Evolutionary conservation across 1,284 basidiomycete genomes (phyloP), one percentile per base, ranked within the genome.

Genomic region (Rhodotorula sp.): DNA sequence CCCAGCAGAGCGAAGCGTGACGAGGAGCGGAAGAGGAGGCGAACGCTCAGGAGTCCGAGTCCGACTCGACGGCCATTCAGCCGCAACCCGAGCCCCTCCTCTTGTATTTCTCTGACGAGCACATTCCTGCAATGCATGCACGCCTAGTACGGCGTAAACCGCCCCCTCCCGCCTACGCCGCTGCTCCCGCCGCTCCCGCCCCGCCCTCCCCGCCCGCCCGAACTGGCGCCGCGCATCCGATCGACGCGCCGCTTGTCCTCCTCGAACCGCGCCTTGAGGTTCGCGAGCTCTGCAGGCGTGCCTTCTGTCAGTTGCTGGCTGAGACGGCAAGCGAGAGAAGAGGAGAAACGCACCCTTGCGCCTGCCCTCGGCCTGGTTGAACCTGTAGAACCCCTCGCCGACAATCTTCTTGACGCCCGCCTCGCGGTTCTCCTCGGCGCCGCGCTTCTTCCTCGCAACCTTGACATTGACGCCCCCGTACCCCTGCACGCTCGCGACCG

Each of bases 331-430:
- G 39, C 25, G 56, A 29, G 32, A 50, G 15, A 8, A 22, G 17
- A 29, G 12, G 21, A 3, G 46, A 15, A 48, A 66, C 73, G 58
- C 32, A 76, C 75, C 69, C 27, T 65, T 64, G 29, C 62, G 60
- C 22, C 74, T 62, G 19, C 55, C 53, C 22, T 75, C 71, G 29
- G 70, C 67, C 55, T 66, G 60, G 37, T 60, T 71, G 61, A 75
- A 72, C 59, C 69, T n/a, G 60, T 77, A 77, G 59, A 77, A 77
- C n/a, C 73, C 73, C 25, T 75, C 71, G 12, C 76, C 76, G 21
- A 77, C 76, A 55, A 75, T 77, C 58, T 75, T 71, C 66, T 61
- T 75, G 53, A 71, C 55, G 6, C 73, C 75, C 1, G 64, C 66
- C 17, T 70, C 68, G 12, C 29, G 46, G 22, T 67, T 62, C 41